phyloP scores from a whole-genome alignment of 2,329 filamentous ascomycete species.

The Beauveria brongniartii region DNA sequence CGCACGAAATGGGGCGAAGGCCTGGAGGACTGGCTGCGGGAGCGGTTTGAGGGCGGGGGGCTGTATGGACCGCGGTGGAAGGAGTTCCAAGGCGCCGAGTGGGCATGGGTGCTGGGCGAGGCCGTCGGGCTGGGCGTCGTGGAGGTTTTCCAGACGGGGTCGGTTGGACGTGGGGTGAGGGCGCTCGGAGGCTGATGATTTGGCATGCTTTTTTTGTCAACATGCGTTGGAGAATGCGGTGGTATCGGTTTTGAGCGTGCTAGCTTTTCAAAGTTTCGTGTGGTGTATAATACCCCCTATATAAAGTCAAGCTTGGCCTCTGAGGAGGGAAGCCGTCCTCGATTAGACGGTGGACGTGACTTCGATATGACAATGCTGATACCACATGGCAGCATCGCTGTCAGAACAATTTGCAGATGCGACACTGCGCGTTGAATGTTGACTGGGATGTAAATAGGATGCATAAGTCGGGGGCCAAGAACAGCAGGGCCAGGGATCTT shows the following conservation, averaged over 20 bases:
- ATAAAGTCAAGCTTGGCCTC: neutral
- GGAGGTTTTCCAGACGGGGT: conserved; percentile 67
- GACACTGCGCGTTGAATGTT: neutral
- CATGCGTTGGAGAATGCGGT: neutral
- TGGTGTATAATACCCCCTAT: conserved; percentile 7
- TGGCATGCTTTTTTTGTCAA: neutral
- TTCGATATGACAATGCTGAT: no score
- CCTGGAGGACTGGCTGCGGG: conserved; percentile 51
- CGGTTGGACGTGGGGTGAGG: conserved; percentile 60
- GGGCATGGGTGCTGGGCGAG: conserved; percentile 65
- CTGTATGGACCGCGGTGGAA: conserved; percentile 47
- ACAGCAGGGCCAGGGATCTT: no score
- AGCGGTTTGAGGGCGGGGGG: conserved; percentile 62
- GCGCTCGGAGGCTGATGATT: conserved; percentile 24
- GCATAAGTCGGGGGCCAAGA: neutral
- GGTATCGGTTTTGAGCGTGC: neutral
- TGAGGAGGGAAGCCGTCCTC: neutral
- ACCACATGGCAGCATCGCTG: neutral
- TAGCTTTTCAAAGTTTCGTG: neutral
- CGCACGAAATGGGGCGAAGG: conserved; percentile 55
- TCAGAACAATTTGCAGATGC: neutral
- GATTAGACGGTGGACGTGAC: neutral
- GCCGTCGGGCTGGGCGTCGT: conserved; percentile 62
- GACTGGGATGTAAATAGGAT: neutral
- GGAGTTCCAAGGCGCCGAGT: conserved; percentile 59